Evolutionary conservation across 192 early-diverging fungal genomes (phyloP).

Genomic region (Chytriomyces hyalinus): DNA sequence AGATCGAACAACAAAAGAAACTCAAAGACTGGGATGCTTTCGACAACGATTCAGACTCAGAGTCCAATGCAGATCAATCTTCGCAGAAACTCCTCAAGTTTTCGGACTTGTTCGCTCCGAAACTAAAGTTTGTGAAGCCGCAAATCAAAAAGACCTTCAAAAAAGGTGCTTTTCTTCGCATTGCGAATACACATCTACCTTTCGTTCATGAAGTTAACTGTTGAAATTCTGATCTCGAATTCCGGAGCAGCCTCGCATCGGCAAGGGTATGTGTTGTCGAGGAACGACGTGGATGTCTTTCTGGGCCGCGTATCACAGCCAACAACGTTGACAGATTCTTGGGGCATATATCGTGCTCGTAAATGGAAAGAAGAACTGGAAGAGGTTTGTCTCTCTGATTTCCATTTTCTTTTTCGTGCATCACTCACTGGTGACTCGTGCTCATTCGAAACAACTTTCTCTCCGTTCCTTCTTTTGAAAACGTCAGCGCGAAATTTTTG

Average conservation of each 20-base stretch:
- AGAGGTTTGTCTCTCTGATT: constrained; percentile 40
- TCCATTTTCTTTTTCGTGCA: too few relatives aligned
- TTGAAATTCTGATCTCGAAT: too few relatives aligned
- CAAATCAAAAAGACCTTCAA: constrained; percentile 13
- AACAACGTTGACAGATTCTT: constrained; percentile 1
- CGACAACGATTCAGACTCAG: background rate
- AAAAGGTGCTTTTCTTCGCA: constrained; percentile 4
- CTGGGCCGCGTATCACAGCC: constrained; percentile 25
- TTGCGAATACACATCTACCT: too few relatives aligned
- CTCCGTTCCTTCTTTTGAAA: background rate
- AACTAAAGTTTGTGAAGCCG: constrained; percentile 20
- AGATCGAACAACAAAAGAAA: background rate
- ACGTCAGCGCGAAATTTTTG: constrained; percentile 26
- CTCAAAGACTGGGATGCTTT: background rate
- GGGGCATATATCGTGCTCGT: constrained; percentile 25
- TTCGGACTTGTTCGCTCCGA: constrained; percentile 42
- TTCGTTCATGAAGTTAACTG: too few relatives aligned
- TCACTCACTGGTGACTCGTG: too few relatives aligned
- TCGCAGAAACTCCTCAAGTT: constrained; percentile 29
- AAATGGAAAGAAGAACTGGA: constrained; percentile 38
- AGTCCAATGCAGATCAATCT: background rate
- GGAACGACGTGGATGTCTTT: constrained; percentile 33
- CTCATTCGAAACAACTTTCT: too few relatives aligned
- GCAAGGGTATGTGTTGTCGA: constrained; percentile 14
- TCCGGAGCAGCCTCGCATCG: constrained; percentile 7